phyloP scores from a whole-genome alignment of 345 rosid genomes.

The Salix exigua region DNA sequence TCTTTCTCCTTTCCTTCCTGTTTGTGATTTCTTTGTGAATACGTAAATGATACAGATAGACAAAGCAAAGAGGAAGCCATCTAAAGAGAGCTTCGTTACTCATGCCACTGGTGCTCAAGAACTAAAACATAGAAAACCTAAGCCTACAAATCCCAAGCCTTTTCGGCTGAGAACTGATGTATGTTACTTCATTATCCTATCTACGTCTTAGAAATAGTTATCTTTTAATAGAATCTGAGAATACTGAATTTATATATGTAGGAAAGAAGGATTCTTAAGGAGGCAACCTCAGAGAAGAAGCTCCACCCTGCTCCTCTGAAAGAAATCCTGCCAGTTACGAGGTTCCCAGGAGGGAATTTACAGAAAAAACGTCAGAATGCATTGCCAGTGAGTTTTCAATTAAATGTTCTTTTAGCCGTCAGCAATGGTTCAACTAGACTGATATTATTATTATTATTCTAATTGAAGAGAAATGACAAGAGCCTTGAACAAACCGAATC shows the following conservation, averaged over 20 bases:
- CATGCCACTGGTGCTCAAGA: constrained; percentile 24
- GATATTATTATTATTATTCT: neutral
- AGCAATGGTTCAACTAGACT: constrained; percentile 3
- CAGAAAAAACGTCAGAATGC: constrained; percentile 26
- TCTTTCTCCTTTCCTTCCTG: neutral
- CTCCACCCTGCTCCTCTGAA: constrained; percentile 30
- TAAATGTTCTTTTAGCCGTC: neutral
- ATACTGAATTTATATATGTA: constrained; percentile 13
- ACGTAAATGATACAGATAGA: constrained; percentile 35
- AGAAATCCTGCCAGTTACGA: constrained; percentile 31
- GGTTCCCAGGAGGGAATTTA: constrained; percentile 23
- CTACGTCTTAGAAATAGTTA: neutral
- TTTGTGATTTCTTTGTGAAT: constrained; percentile 17
- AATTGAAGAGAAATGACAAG: constrained; percentile 30
- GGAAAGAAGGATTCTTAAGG: constrained; percentile 79
- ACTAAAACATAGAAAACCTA: constrained; percentile 58
- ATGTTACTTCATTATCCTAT: constrained; percentile 17
- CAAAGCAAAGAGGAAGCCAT: constrained; percentile 30
- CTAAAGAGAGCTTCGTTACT: constrained; percentile 34
- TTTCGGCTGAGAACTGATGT: constrained; percentile 94
- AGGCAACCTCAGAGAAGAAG: constrained; percentile 70
- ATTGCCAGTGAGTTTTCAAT: neutral
- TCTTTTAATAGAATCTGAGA: constrained; percentile 8
- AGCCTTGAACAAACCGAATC: constrained; percentile 15
- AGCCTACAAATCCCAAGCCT: constrained; percentile 88